phyloP scores from a whole-genome alignment of 2,329 filamentous ascomycete genomes.

The Sclerotinia borealis region DNA sequence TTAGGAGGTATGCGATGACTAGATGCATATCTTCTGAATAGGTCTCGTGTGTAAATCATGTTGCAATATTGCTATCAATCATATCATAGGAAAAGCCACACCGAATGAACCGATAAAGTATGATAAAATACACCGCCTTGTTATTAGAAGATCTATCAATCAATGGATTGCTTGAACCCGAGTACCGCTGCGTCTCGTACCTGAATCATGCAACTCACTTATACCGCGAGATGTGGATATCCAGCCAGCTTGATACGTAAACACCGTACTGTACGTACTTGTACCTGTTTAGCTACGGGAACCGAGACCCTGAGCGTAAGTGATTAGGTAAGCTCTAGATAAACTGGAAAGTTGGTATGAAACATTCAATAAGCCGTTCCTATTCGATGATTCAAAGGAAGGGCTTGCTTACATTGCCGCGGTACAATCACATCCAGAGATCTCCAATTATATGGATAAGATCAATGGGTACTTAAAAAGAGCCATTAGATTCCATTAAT shows the following conservation, averaged over 20 bases:
- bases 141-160: neutral
- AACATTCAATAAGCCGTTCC: neutral
- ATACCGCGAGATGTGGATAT: neutral
- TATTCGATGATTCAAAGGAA: neutral
- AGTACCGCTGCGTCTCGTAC: constrained; percentile 1
- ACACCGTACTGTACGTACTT: neutral
- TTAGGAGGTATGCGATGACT: neutral
- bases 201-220: neutral
- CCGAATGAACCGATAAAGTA: neutral
- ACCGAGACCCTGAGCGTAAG: neutral
- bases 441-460: neutral
- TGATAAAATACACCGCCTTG: neutral
- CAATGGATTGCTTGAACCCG: neutral
- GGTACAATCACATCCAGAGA: neutral
- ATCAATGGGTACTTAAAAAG: no score
- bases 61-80: no score
- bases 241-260: neutral
- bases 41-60: constrained; percentile 2
- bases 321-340: neutral
- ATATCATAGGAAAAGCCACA: neutral
- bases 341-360: neutral
- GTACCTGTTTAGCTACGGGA: neutral
- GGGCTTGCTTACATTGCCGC: neutral
- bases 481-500: neutral
- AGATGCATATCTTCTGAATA: neutral